Base-by-base conservation (phyloP, 2,329 filamentous ascomycete genomes). In the Biscogniauxia marginata region DNA sequence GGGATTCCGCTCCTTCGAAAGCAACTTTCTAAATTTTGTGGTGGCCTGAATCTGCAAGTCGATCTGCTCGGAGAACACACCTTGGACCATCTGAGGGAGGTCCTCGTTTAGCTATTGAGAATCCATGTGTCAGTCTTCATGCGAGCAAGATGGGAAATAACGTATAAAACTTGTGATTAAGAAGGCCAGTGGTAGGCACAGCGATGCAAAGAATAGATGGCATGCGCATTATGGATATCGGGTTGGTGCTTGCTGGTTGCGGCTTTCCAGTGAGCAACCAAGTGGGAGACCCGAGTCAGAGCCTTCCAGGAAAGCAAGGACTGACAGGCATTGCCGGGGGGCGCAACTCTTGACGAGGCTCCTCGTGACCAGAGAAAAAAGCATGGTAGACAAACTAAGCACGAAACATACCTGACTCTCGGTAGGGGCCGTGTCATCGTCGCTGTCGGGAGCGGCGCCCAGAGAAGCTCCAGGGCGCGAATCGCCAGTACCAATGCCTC, bases 41-140 rank as follows among this genome's bases (percentile, higher is more conserved):
- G 95, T 99, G 56, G 93, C 92, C 77, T 93, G 88, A 68, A 99
- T 99, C 78, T 99, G 95, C 67, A 90, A 85, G 73, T 99, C 95
- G 77, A 99, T 97, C 78, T 98, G 92, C 64, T 99, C 93, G 63
- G 95, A 99, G 80, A 99, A 98, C 71, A 99, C 95, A 61, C 95
- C 95, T 71, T 89, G 84, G 61, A 98, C 95, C 95, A 99, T 99
- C 79, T 95, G 88, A 68, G 95, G 95, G 67, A 99, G 91, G 74
- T 99, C 95, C 77, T 97, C 93, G 74, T 95, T 96, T 74, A 99
- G 83, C 95, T 99, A 72, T 43, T 48, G 48, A 20, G 24, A 25
- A 5, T 50, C 20, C 19, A 43, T 20, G 54, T 21, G 68, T 76
- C 60, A 76, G 44, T 67, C 63, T 55, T 59, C 23, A 23, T 50